Percentiles rank a stretch among this genome's conserved stretches.
Evolutionary conservation across 768 basidiomycete genomes (phyloP).

Genomic region (Asterophora lycoperdoides): DNA sequence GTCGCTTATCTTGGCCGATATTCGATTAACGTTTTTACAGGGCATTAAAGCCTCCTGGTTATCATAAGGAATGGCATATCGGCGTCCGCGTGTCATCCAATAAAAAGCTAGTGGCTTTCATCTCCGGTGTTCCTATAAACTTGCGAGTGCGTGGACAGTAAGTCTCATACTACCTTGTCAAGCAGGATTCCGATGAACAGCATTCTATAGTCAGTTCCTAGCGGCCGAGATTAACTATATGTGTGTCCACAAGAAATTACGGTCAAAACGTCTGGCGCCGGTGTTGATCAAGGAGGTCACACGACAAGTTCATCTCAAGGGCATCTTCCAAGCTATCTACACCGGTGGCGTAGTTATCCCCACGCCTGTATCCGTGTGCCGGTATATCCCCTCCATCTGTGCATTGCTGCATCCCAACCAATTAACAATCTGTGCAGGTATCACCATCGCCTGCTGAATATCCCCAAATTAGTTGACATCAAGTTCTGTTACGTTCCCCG

Average conservation of each 20-base stretch:
- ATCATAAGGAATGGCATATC: constrained; percentile 91
- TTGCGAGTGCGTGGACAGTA: constrained; percentile 84
- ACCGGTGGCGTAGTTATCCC: constrained; percentile 92
- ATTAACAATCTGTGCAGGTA: constrained; percentile 49
- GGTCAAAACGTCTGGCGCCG: constrained; percentile 91
- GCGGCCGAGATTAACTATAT: constrained; percentile 96
- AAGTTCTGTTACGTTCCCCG: constrained; percentile 87
- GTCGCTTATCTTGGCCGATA: constrained; percentile 11
- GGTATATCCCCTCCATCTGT: constrained; percentile 41
- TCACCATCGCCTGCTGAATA: constrained; percentile 87
- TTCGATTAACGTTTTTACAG: constrained; percentile 34
- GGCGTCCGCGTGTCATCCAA: constrained; percentile 90
- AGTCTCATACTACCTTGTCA: constrained; percentile 23
- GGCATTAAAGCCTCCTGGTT: constrained; percentile 94
- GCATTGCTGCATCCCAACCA: constrained; percentile 1
- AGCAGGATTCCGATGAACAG: not conserved
- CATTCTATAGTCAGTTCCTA: constrained; percentile 37
- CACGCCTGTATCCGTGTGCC: constrained; percentile 85
- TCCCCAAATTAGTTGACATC: constrained; percentile 87
- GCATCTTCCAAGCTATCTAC: constrained; percentile 96
- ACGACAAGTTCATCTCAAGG: constrained; percentile 81
- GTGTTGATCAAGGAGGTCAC: constrained; percentile 98
- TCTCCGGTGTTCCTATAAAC: constrained; percentile 85
- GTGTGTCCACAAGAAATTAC: constrained; percentile 95
- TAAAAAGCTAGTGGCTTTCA: constrained; percentile 94